Percentiles rank a stretch among this genome's conserved stretches.
Evolutionary conservation across 139 green algal genomes (phyloP).

Genomic region (Chlamydomonas sp.): DNA sequence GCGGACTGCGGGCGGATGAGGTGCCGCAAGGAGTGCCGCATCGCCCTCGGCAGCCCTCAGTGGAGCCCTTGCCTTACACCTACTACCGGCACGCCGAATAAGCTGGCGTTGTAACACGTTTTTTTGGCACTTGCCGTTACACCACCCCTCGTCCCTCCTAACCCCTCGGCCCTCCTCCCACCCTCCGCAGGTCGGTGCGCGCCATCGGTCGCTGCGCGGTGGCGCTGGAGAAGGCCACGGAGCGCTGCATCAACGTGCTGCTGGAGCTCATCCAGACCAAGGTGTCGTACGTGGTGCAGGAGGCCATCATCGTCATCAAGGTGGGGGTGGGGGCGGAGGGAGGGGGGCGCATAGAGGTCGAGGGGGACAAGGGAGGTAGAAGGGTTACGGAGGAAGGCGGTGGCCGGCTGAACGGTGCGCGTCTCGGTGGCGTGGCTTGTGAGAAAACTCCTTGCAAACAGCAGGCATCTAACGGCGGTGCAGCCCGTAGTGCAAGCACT

Average conservation of each 20-base stretch:
- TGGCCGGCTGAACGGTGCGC: no score
- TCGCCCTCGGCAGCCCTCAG: no score
- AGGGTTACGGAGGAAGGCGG: no score
- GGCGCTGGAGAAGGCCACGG: conserved; percentile 84
- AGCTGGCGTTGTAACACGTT: no score
- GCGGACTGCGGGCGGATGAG: no score
- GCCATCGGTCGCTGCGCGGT: conserved; percentile 96
- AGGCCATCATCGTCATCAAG: conserved; percentile 98
- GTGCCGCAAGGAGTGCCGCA: no score
- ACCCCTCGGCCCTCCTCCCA: not conserved
- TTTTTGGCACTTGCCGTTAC: not conserved
- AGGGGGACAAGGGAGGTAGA: not conserved
- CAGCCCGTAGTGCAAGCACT: not conserved
- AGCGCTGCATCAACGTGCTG: conserved; percentile 97
- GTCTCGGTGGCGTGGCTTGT: no score
- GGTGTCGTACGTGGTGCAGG: conserved; percentile 99
- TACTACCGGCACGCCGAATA: no score
- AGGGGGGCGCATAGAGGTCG: not conserved
- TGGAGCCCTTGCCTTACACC: no score
- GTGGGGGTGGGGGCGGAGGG: conserved; percentile 37
- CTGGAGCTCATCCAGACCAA: conserved; percentile 97
- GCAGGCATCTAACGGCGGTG: not conserved
- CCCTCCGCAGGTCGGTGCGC: conserved; percentile 69
- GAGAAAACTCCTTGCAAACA: not conserved
- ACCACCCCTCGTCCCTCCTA: not conserved